phyloP scores from a whole-genome alignment of 768 basidiomycete species.

The Gelatoporia subvermispora region DNA sequence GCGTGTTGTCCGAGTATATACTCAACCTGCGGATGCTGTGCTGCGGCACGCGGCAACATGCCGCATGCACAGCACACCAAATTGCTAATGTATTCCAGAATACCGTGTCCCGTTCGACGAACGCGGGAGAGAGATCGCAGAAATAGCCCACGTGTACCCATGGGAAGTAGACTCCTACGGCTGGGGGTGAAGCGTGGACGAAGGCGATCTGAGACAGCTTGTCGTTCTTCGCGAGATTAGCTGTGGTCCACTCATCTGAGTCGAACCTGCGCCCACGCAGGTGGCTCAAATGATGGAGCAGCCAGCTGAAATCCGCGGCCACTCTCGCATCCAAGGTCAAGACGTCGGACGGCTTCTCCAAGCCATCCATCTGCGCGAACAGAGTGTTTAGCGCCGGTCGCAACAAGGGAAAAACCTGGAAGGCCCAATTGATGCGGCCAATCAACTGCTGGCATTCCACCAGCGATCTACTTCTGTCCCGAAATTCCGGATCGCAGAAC shows the following conservation, averaged over 20 bases:
- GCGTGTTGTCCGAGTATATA: conserved; percentile 21
- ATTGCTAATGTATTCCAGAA: conserved; percentile 5
- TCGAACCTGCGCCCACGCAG: not conserved
- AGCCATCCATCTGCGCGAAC: conserved; percentile 28
- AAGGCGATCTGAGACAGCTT: conserved; percentile 10
- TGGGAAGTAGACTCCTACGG: conserved; percentile 19
- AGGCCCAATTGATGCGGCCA: conserved; percentile 36
- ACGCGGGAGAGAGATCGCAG: not conserved
- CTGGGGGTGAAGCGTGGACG: conserved; percentile 16
- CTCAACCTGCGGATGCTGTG: conserved; percentile 5
- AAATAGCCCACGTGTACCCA: conserved; percentile 1
- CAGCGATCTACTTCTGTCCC: conserved; percentile 1
- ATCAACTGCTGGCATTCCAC: conserved; percentile 27
- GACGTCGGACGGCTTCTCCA: conserved; percentile 7
- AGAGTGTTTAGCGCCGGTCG: conserved; percentile 23
- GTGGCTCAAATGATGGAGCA: conserved; percentile 19
- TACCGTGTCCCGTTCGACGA: not conserved
- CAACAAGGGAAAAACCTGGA: conserved; percentile 32
- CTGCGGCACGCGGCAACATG: not conserved
- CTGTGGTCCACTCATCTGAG: not conserved
- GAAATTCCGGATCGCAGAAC: not conserved
- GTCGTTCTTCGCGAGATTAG: conserved; percentile 5
- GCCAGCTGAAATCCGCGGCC: conserved; percentile 17
- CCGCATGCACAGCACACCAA: conserved; percentile 2
- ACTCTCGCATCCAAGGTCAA: too few species aligned